Percentiles rank a stretch among this genome's conserved stretches.
phyloP scores from a whole-genome alignment of 805 yeast genomes.

The Wickerhamomyces strasburgensis region DNA sequence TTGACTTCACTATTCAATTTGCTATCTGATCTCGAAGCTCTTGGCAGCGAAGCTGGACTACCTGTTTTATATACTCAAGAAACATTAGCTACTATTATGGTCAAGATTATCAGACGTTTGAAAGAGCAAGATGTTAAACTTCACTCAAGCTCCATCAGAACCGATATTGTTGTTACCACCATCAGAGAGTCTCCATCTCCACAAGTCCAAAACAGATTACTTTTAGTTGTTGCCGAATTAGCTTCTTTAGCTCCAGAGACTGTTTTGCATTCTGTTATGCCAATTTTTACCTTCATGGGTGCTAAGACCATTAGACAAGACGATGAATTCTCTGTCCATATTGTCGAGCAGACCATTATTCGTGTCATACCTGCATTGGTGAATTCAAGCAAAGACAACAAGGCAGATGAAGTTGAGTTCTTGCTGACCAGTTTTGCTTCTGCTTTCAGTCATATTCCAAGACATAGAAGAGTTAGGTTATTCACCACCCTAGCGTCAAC shows the following conservation, averaged over 20 bases:
- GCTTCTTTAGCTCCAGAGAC: constrained; percentile 89
- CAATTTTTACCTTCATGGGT: constrained; percentile 99
- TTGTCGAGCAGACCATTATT: constrained; percentile 84
- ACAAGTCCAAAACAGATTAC: constrained; percentile 85
- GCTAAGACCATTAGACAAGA: constrained; percentile 96
- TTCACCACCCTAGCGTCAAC: constrained; percentile 76
- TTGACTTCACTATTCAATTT: constrained; percentile 52
- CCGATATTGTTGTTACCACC: constrained; percentile 86
- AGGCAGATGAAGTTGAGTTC: constrained; percentile 70
- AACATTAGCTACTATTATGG: constrained; percentile 81
- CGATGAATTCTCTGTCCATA: constrained; percentile 90
- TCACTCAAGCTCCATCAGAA: constrained; percentile 68
- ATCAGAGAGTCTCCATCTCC: constrained; percentile 88
- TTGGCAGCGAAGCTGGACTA: constrained; percentile 86
- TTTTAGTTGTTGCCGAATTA: constrained; percentile 79
- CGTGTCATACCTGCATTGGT: constrained; percentile 90
- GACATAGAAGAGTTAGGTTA: constrained; percentile 87
- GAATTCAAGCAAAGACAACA: constrained; percentile 35
- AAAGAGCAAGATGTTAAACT: constrained; percentile 35
- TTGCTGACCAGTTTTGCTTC: constrained; percentile 85
- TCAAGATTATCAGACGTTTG: constrained; percentile 56
- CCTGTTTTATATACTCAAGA: constrained; percentile 92
- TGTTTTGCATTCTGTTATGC: constrained; percentile 95
- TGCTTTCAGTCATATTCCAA: constrained; percentile 92
- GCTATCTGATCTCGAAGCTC: constrained; percentile 70